These are phyloP conservation scores for Phytopythium oedochilum DNA, from an alignment of 352 stramenopile genomes.

Conservation along the genomic window DNA sequence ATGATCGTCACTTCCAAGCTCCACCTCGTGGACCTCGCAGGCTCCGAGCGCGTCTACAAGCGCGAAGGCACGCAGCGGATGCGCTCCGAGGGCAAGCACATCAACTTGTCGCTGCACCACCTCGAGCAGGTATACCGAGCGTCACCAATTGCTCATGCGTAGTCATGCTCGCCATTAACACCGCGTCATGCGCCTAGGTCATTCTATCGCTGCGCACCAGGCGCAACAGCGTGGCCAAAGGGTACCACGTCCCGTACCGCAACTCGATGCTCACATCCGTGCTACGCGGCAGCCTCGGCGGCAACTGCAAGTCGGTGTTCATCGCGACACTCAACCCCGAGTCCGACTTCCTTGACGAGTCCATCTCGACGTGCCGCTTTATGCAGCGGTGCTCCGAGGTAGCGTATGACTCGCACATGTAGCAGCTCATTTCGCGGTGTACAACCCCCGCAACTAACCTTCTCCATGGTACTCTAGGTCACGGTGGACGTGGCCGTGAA, in stretches of 20 bases:
- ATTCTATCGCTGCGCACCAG: slow-evolving; percentile 92
- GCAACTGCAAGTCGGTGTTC: slow-evolving; percentile 97
- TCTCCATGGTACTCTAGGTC: slow-evolving; percentile 57
- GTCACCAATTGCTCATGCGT: too few species aligned
- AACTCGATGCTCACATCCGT: slow-evolving; percentile 98
- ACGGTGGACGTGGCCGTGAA: slow-evolving; percentile 63
- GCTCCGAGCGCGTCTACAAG: slow-evolving; percentile 96
- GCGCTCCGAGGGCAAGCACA: slow-evolving; percentile 92
- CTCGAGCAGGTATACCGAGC: slow-evolving; percentile 72
- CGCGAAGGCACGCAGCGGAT: slow-evolving; percentile 88
- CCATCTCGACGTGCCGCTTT: slow-evolving; percentile 95
- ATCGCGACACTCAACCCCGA: slow-evolving; percentile 95
- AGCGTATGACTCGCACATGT: too few species aligned
- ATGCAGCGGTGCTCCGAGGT: slow-evolving; percentile 90
- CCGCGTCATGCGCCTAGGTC: slow-evolving; percentile 45
- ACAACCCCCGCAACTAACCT: too few species aligned
- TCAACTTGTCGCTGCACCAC: slow-evolving; percentile 95
- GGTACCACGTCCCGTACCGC: slow-evolving; percentile 92
- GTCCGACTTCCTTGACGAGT: slow-evolving; percentile 82
- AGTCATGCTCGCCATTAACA: not conserved
- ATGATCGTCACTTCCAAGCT: slow-evolving; percentile 87
- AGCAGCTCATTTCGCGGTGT: too few species aligned
- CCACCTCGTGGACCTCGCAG: slow-evolving; percentile 94
- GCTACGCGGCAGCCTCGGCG: slow-evolving; percentile 91
- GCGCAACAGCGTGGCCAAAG: slow-evolving; percentile 34